These are phyloP conservation scores for Thyridium curvatum DNA, from an alignment of 2,329 filamentous ascomycete genomes.

Conservation along the genomic window DNA sequence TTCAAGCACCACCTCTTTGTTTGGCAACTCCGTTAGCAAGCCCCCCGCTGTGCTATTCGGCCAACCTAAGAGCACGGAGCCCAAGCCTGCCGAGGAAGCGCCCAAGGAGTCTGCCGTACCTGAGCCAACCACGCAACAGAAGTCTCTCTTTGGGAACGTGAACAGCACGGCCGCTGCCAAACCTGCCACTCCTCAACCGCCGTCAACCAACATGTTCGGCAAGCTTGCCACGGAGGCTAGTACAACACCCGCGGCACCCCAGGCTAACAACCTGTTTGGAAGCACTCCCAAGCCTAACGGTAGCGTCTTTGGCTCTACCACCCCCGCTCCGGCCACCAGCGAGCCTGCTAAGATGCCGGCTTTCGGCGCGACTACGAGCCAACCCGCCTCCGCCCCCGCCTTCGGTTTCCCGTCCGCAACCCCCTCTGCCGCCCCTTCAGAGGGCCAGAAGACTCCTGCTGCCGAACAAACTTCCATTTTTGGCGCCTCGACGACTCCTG, in stretches of 20 bases:
- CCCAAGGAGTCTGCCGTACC: too few relatives aligned
- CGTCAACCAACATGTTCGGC: too few relatives aligned
- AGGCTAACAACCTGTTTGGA: slow-evolving; percentile 10
- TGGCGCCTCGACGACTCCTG: background rate
- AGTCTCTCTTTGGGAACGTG: too few relatives aligned
- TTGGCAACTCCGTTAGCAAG: slow-evolving; percentile 2
- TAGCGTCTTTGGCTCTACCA: slow-evolving; percentile 11
- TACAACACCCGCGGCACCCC: background rate
- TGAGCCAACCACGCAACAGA: too few relatives aligned
- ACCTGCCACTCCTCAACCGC: too few relatives aligned
- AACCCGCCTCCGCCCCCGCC: slow-evolving; percentile 1
- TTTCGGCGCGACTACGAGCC: slow-evolving; percentile 12
- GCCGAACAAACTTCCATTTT: background rate
- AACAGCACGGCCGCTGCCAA: too few relatives aligned
- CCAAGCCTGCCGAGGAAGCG: too few relatives aligned
- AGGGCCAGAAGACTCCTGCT: slow-evolving; percentile 1
- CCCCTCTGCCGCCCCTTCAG: background rate
- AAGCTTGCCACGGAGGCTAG: too few relatives aligned
- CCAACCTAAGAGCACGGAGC: too few relatives aligned
- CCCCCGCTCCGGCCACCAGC: slow-evolving; percentile 4
- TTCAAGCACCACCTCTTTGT: background rate
- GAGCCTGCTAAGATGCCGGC: slow-evolving; percentile 16
- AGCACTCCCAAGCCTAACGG: slow-evolving; percentile 9
- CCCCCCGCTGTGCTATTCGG: too few relatives aligned
- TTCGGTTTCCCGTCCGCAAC: slow-evolving; percentile 1